Evolutionary conservation across 169 alveolate genomes (phyloP).

Genomic region (Plasmodium gallinaceum): DNA sequence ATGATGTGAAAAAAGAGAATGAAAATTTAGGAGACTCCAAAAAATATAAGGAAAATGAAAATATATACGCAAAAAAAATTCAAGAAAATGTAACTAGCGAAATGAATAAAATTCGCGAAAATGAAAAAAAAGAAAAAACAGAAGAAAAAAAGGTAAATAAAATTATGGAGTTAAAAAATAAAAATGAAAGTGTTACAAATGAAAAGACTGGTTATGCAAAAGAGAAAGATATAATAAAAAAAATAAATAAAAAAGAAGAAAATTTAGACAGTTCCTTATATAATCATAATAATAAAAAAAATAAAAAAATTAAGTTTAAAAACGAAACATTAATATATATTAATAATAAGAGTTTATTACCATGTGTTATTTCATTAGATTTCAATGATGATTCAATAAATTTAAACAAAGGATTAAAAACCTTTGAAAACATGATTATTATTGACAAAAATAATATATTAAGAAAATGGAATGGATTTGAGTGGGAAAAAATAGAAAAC

Average conservation of each 20-base stretch:
- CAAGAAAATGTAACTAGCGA: neutral
- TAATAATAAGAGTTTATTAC: slow-evolving; percentile 3
- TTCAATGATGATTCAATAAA: slow-evolving; percentile 38
- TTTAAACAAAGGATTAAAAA: slow-evolving; percentile 48
- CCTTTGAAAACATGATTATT: slow-evolving; percentile 42
- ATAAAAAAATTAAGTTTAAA: neutral
- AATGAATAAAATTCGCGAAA: neutral
- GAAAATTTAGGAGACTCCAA: neutral
- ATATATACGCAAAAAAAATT: neutral
- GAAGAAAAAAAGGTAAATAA: slow-evolving; percentile 8
- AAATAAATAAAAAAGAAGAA: neutral
- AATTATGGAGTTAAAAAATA: slow-evolving; percentile 12
- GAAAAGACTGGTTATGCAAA: neutral
- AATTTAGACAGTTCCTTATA: neutral
- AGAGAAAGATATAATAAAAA: neutral
- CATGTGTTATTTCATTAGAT: slow-evolving; percentile 13
- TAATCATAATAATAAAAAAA: neutral
- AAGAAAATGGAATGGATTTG: slow-evolving; percentile 76
- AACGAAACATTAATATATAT: neutral
- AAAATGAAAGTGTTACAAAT: neutral
- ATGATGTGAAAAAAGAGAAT: neutral
- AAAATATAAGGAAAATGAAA: neutral
- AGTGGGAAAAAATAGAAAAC: slow-evolving; percentile 48
- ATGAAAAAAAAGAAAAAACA: neutral
- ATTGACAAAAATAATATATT: slow-evolving; percentile 40